Percentiles rank a stretch among this genome's conserved stretches.
These are phyloP conservation scores for Turnera subulata DNA, from an alignment of 345 rosid species.

Conservation along the genomic window DNA sequence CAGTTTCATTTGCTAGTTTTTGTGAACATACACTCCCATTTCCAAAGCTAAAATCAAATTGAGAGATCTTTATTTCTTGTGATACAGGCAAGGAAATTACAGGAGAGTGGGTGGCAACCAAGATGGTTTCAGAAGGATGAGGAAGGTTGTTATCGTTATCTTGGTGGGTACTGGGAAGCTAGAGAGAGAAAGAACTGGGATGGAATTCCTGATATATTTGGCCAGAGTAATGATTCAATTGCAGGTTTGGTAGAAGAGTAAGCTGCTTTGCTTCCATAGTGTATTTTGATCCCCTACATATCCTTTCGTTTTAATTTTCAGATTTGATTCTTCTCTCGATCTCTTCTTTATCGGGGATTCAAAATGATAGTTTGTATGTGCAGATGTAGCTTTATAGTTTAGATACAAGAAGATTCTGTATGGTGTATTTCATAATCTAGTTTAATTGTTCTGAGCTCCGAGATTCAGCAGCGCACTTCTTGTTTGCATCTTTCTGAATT, in stretches of 20 bases:
- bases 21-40: no score
- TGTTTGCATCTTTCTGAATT: no score
- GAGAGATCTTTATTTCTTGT: slow-evolving; percentile 4
- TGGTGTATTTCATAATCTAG: no score
- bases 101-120: slow-evolving; percentile 99
- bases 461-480: no score
- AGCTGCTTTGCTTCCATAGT: slow-evolving; percentile 8
- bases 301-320: background rate
- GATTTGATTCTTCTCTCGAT: background rate
- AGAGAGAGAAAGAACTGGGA: slow-evolving; percentile 70
- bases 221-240: slow-evolving; percentile 45
- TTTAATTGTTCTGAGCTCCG: no score
- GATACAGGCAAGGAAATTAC: slow-evolving; percentile 85
- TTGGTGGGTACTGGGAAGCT: slow-evolving; percentile 94
- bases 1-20: background rate
- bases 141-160: slow-evolving; percentile 78
- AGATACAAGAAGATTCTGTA: no score
- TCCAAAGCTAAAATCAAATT: background rate
- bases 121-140: slow-evolving; percentile 86
- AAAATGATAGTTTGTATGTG: no score
- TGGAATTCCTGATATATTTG: slow-evolving; percentile 68
- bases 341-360: background rate
- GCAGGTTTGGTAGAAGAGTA: slow-evolving; percentile 31
- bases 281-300: background rate
- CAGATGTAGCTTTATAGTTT: no score